Percentiles rank a stretch among this genome's conserved stretches.
Evolutionary conservation across 2,329 filamentous ascomycete genomes (phyloP).

Genomic region (Metarhizium album): DNA sequence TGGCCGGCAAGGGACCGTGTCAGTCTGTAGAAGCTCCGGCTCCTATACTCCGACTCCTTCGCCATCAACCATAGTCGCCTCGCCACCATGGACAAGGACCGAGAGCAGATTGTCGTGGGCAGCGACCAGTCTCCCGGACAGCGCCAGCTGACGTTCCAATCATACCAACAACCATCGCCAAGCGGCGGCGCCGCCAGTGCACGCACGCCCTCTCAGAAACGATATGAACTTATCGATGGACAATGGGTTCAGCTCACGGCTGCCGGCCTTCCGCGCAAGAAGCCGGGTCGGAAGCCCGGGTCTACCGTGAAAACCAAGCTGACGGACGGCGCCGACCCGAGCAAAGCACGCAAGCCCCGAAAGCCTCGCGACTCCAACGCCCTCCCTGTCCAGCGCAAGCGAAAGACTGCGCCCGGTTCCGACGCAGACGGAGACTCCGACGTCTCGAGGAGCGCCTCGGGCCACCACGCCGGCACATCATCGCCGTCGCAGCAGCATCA

Average conservation of each 20-base stretch:
- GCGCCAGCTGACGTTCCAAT: constrained; percentile 17
- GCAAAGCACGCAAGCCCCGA: constrained; percentile 41
- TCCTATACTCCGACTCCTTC: neutral
- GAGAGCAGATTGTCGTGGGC: constrained; percentile 35
- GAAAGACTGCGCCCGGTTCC: constrained; percentile 34
- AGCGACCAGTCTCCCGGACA: constrained; percentile 21
- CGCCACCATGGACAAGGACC: constrained; percentile 28
- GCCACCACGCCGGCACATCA: constrained; percentile 10
- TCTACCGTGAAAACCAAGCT: constrained; percentile 36
- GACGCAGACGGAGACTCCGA: constrained; percentile 26
- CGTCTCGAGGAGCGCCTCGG: constrained; percentile 14
- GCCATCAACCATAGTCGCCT: constrained; percentile 4
- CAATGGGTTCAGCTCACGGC: constrained; percentile 41
- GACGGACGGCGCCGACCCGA: constrained; percentile 26
- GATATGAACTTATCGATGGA: constrained; percentile 26
- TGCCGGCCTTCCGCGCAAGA: constrained; percentile 49
- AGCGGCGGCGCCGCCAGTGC: constrained; percentile 15
- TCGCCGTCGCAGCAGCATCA: constrained; percentile 14
- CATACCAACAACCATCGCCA: constrained; percentile 14
- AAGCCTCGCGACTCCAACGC: constrained; percentile 51
- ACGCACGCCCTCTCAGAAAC: constrained; percentile 16
- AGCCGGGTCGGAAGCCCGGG: constrained; percentile 55
- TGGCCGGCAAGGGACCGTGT: neutral
- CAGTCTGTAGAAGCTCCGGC: neutral
- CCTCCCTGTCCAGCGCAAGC: constrained; percentile 41